Base-by-base conservation (phyloP, 495 filamentous ascomycete genomes). In the Penicillium ochrochloron region DNA sequence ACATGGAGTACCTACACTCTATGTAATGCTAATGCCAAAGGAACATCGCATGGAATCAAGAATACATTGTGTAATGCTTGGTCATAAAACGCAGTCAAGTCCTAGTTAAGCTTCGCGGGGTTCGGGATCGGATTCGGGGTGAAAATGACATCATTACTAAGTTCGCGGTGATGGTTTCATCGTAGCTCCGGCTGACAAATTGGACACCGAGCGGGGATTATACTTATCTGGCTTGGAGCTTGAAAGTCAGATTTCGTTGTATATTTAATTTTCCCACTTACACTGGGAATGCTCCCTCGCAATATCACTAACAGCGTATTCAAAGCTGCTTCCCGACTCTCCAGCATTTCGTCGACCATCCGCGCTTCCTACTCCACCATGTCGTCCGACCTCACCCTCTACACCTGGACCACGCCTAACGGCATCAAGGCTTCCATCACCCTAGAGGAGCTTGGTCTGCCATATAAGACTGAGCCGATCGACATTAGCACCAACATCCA, bases 371-470 rank as follows among this genome's bases (percentile, higher is more conserved):
- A 61, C 52, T 57, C 63, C 34, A 68, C 63, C 39, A 73, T 72
- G 73, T 67, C 70, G 17, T 66, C 74, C 15, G 54, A 80, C 62
- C 76, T 80, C 53, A 75, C 71, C 8, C 72, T 80, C 2, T 80
- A 81, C 59, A 73, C 68, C 42, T 76, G 68, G 61, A 54, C 68
- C 31, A 80, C 77, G 17, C 75, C 76, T 54, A 82, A 82, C 41
- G 79, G 76, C 41, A 66, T 76, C 77, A 96, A 95, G 70, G 81
- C 90, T 61, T 90, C 89, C 37, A 95, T 96, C 66, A 82, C 89
- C 3, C 80, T 96, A 3, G 93, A 96, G 75, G 93, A 96, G 75
- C 84, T 96, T 0, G 87, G 87, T 5, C 67, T 92, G 21, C 77
- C 84, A 21, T 93, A 91, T 66, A 83, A 86, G 69, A 78, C 83